These are phyloP conservation scores for Peronosclerospora sorghi DNA, from an alignment of 352 stramenopile genomes.

Conservation along the genomic window DNA sequence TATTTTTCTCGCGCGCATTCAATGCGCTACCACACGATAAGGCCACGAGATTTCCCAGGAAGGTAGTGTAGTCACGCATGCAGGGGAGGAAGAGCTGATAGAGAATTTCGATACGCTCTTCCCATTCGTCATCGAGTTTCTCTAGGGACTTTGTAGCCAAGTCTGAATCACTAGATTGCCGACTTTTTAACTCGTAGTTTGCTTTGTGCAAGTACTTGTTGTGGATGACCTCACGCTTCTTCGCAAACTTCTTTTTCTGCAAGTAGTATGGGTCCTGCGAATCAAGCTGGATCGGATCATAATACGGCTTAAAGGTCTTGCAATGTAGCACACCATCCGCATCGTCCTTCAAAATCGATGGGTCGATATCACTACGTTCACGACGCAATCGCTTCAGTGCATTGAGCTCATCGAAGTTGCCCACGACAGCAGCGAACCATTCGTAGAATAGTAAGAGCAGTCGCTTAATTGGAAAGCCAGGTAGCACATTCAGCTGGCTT, in stretches of 20 bases:
- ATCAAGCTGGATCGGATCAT: slow-evolving; percentile 35
- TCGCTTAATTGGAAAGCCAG: slow-evolving; percentile 71
- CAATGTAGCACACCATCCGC: slow-evolving; percentile 35
- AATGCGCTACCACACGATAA: slow-evolving; percentile 54
- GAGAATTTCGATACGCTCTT: slow-evolving; percentile 45
- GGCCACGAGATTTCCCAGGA: slow-evolving; percentile 55
- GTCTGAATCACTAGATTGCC: slow-evolving; percentile 31
- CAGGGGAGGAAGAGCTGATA: slow-evolving; percentile 66
- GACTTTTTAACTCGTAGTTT: slow-evolving; percentile 45
- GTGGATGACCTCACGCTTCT: slow-evolving; percentile 52
- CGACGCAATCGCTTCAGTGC: slow-evolving; percentile 44
- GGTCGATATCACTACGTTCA: slow-evolving; percentile 28
- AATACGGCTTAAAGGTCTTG: slow-evolving; percentile 59
- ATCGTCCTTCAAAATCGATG: slow-evolving; percentile 37
- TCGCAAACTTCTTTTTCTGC: slow-evolving; percentile 61
- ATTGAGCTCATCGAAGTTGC: slow-evolving; percentile 35
- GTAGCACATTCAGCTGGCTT: slow-evolving; percentile 52
- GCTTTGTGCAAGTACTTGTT: slow-evolving; percentile 59
- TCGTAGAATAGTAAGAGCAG: slow-evolving; percentile 61
- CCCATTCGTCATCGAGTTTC: slow-evolving; percentile 62
- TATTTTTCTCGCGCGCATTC: slow-evolving; percentile 72
- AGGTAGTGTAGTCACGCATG: slow-evolving; percentile 57
- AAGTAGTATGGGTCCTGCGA: slow-evolving; percentile 57
- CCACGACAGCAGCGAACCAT: slow-evolving; percentile 52
- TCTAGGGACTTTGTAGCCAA: slow-evolving; percentile 34